A percentile compares a stretch with the other conserved stretches of the same genome.
phyloP scores from a whole-genome alignment of 1,139 yeast genomes.

The Scheffersomyces segobiensis region DNA sequence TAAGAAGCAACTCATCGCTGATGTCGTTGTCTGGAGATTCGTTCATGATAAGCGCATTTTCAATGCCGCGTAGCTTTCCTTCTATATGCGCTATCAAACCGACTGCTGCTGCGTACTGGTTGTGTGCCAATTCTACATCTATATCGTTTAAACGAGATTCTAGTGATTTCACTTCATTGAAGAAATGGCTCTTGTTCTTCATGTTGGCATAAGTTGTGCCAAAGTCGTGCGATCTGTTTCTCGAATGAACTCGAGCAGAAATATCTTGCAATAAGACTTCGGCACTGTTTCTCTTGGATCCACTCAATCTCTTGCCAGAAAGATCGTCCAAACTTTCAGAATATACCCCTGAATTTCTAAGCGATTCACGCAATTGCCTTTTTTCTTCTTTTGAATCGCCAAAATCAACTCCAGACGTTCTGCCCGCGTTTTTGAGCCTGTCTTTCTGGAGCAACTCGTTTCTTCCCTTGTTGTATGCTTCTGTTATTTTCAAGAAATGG shows the following conservation, averaged over 20 bases:
- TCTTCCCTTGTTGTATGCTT: conserved; percentile 64
- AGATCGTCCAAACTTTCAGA: conserved; percentile 26
- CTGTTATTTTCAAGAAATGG: conserved; percentile 57
- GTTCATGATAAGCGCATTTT: conserved; percentile 13
- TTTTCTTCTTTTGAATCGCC: conserved; percentile 32
- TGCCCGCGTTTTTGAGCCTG: conserved; percentile 41
- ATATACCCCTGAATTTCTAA: conserved; percentile 36
- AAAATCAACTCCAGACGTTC: conserved; percentile 8
- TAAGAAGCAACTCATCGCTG: conserved; percentile 37
- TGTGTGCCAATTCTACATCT: conserved; percentile 66
- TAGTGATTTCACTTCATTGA: conserved; percentile 49
- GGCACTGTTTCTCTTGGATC: conserved; percentile 34
- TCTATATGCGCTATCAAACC: conserved; percentile 49
- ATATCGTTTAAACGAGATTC: conserved; percentile 68
- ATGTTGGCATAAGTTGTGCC: conserved; percentile 7
- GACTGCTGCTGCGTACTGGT: conserved; percentile 56
- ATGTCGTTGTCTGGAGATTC: conserved; percentile 9
- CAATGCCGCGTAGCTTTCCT: conserved; percentile 25
- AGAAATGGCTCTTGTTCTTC: conserved; percentile 28
- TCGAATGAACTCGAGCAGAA: conserved; percentile 55
- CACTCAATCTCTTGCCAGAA: conserved; percentile 27
- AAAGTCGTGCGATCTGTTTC: conserved; percentile 54
- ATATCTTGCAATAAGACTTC: conserved; percentile 52
- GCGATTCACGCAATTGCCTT: conserved; percentile 40
- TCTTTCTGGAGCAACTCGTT: conserved; percentile 55